These are phyloP conservation scores for Rhizopogon salebrosus DNA, from an alignment of 768 basidiomycete genomes.

Conservation along the genomic window DNA sequence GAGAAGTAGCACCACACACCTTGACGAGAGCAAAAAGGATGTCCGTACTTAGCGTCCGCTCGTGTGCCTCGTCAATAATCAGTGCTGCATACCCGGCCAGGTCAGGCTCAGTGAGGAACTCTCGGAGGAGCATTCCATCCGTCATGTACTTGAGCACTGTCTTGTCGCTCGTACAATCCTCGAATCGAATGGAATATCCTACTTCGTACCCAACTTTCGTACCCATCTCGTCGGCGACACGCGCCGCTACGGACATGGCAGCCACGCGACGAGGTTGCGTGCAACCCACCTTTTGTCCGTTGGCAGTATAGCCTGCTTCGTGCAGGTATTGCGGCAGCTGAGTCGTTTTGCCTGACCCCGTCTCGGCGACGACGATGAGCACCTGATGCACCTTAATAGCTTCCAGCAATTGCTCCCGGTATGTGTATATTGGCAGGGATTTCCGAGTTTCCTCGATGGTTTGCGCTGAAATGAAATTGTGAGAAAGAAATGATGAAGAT, in stretches of 20 bases:
- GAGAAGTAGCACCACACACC: constrained; percentile 48
- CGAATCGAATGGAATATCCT: constrained; percentile 99
- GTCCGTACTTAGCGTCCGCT: constrained; percentile 95
- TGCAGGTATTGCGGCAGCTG: constrained; percentile 98
- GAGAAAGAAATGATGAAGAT: background rate
- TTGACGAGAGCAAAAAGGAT: constrained; percentile 98
- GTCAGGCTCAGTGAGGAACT: constrained; percentile 97
- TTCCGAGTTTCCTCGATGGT: constrained; percentile 93
- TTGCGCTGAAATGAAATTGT: constrained; percentile 46
- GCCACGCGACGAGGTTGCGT: constrained; percentile 98
- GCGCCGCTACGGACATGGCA: constrained; percentile 98
- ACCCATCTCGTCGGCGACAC: constrained; percentile 99
- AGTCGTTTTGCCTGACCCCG: constrained; percentile 98
- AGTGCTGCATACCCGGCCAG: constrained; percentile 90
- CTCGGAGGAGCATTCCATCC: constrained; percentile 95
- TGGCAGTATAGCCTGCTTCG: constrained; percentile 90
- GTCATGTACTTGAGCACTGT: constrained; percentile 99
- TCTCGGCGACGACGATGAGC: constrained; percentile 96
- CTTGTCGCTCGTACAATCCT: constrained; percentile 99
- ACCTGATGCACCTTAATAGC: constrained; percentile 92
- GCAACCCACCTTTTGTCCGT: constrained; percentile 80
- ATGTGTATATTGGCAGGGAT: constrained; percentile 86
- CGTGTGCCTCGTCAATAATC: constrained; percentile 99
- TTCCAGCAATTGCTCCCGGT: constrained; percentile 81
- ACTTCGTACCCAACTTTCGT: constrained; percentile 96